Evolutionary conservation across 257 asterid genomes (phyloP), one percentile per base, ranked within the genome.

Genomic region (Datura wrightii): DNA sequence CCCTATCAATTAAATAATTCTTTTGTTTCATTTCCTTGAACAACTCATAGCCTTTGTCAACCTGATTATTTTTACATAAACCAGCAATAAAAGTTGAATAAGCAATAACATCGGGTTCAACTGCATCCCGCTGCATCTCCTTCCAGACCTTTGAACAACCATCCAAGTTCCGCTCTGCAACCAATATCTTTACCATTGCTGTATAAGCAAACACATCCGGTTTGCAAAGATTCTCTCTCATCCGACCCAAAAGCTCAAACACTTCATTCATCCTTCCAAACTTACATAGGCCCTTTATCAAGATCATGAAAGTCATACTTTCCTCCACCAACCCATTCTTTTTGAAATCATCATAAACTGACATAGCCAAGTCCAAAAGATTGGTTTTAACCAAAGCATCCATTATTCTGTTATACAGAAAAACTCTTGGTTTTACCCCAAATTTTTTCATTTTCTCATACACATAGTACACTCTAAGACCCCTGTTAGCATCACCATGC

Each of bases 141-240:
- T 92, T 90, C 99, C 99, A 97, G 79, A 97, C 89, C 87, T 52
- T 89, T 86, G 93, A 90, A 89, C 99, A 93, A 56, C 92, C 94
- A 82, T 97, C 96, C 84, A 97, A 86, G 87, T 94, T 90, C 81
- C 93, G 92, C 91, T 89, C 90, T 3, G 94, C 89, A 84, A 90
- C 90, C 89, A 97, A 84, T 85, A 93, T 86, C 88, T 92, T 97
- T 31, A 95, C 88, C 94, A 95, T 93, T 80, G 99, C 98, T 24
- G 99, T 97, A 90, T 97, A 97, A 2, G 98, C 99, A 90, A 97
- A 97, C 50, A 97, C 96, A 71, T 97, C 99, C n/a, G 99, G 99
- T 83, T 91, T 97, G 90, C 98, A 93, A 37, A 88, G 90, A 72
- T 92, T 92, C 88, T 89, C 87, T 90, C 97, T 93, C 99, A 95